Conservation (phyloP, 306 rosid species). For the Elaeagnus macrophylla region DNA sequence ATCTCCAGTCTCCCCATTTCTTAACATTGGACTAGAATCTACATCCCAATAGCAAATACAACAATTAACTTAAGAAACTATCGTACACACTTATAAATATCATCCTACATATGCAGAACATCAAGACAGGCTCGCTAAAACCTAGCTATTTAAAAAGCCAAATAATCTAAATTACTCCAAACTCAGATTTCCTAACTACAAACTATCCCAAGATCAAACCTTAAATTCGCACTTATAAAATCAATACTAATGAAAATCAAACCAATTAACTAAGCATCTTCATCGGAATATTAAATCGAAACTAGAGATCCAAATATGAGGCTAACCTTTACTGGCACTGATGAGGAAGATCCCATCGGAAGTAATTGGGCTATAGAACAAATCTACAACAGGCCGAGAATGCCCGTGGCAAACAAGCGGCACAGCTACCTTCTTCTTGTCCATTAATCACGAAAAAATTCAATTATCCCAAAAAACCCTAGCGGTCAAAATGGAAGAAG, state of each 20-base stretch:
- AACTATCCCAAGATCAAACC: neutral
- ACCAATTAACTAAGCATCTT: too few species aligned
- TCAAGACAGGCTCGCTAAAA: too few species aligned
- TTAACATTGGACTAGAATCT: slow-evolving; percentile 86
- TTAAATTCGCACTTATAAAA: neutral
- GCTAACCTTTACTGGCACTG: slow-evolving; percentile 88
- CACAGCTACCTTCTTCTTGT: slow-evolving; percentile 58
- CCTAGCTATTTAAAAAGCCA: neutral
- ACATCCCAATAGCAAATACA: slow-evolving; percentile 2
- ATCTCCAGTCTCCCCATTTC: slow-evolving; percentile 90
- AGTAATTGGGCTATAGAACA: slow-evolving; percentile 77
- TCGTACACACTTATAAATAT: too few species aligned
- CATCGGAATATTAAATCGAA: neutral
- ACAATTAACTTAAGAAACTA: neutral
- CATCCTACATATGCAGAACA: too few species aligned
- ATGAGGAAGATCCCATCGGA: slow-evolving; percentile 80
- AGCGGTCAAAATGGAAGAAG: too few species aligned
- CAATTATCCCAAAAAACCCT: neutral
- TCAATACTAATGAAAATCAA: too few species aligned
- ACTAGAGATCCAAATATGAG: neutral
- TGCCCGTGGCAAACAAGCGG: slow-evolving; percentile 86
- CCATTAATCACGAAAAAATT: slow-evolving; percentile 31
- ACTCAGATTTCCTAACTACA: neutral
- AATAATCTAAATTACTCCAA: neutral
- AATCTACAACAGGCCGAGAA: slow-evolving; percentile 83